These are phyloP conservation scores for Diaporthe sp. DNA, from an alignment of 2,329 filamentous ascomycete species.

Conservation along the genomic window DNA sequence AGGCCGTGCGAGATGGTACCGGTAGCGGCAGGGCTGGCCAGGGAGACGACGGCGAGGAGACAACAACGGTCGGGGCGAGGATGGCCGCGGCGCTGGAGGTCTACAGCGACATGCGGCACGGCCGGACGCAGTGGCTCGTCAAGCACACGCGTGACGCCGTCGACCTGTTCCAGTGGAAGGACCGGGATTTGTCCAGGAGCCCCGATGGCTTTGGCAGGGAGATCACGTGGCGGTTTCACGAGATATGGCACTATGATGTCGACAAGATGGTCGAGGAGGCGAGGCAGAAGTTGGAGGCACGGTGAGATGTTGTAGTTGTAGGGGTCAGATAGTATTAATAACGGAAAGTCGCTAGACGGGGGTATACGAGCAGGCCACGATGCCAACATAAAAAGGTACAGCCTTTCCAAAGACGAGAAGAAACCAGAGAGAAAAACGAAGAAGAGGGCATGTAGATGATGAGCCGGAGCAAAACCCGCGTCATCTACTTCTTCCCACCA, in stretches of 20 bases:
- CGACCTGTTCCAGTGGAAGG: constrained; percentile 52
- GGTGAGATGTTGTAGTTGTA: background rate
- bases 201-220: constrained; percentile 49
- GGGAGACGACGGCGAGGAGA: background rate
- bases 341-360: constrained; percentile 18
- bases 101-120: constrained; percentile 50
- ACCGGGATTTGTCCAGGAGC: constrained; percentile 44
- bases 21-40: background rate
- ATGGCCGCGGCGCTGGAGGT: constrained; percentile 45
- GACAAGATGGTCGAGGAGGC: constrained; percentile 45
- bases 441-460: no score
- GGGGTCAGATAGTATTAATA: background rate
- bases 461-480: no score
- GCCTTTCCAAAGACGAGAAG: no score
- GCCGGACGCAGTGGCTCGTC: constrained; percentile 56
- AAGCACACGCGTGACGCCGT: constrained; percentile 49
- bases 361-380: constrained; percentile 27
- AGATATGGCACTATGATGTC: constrained; percentile 51
- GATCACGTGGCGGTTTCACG: constrained; percentile 47
- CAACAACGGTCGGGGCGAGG: background rate
- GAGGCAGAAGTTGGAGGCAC: background rate
- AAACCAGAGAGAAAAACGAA: background rate
- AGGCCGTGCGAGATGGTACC: background rate
- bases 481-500: constrained; percentile 40
- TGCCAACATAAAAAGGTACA: background rate